Percentiles rank a stretch among this genome's conserved stretches.
Evolutionary conservation across 345 rosid genomes (phyloP).

Genomic region (Acer campestre): DNA sequence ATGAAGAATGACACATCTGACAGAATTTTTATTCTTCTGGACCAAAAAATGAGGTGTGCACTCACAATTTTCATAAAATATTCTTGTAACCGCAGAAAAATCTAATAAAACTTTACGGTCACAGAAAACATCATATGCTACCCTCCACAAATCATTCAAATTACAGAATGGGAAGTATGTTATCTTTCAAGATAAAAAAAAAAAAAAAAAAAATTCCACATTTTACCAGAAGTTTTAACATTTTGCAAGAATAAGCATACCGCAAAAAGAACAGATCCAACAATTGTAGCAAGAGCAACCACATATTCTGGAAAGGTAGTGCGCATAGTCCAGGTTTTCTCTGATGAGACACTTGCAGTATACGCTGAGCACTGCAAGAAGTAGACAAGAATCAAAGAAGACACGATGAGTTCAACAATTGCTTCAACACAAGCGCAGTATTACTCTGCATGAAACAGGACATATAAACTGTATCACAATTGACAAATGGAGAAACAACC

Average conservation of each 20-base stretch:
- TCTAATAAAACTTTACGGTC: background rate
- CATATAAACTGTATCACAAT: constrained; percentile 5
- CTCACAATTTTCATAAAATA: background rate
- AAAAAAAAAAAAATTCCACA: background rate
- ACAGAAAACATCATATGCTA: background rate
- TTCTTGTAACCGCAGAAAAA: background rate
- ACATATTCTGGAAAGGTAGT: constrained; percentile 96
- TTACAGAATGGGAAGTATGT: background rate
- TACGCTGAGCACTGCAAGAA: constrained; percentile 79
- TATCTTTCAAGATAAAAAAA: background rate
- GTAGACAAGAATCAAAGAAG: background rate
- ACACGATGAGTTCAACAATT: constrained; percentile 18
- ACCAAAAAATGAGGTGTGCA: background rate
- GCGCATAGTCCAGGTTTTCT: constrained; percentile 96
- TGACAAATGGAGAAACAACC: constrained; percentile 42
- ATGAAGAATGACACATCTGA: background rate
- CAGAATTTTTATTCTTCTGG: background rate
- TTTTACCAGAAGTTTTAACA: background rate
- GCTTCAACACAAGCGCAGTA: background rate
- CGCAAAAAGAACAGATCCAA: constrained; percentile 95
- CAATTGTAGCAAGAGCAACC: constrained; percentile 96
- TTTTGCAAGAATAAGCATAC: constrained; percentile 41
- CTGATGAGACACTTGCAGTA: constrained; percentile 68
- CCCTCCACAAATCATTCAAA: background rate
- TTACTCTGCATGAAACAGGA: background rate